phyloP scores from a whole-genome alignment of 106 monocot genomes.

The Dendrobium chrysotoxum region DNA sequence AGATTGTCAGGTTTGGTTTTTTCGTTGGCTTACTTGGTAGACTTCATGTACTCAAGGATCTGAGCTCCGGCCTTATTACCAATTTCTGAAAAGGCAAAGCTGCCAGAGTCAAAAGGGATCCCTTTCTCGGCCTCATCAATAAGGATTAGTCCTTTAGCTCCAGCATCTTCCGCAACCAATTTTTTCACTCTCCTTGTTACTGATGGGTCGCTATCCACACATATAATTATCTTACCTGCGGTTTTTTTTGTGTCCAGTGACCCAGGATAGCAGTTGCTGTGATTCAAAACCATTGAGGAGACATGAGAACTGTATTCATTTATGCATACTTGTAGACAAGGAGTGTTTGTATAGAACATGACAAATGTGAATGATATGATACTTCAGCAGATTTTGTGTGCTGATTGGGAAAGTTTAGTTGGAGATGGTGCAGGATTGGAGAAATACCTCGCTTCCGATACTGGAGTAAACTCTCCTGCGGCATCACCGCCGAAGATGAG shows the following conservation, averaged over 20 bases:
- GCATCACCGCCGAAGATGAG: conserved; percentile 67
- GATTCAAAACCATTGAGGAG: background rate
- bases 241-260: conserved; percentile 63
- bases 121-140: conserved; percentile 66
- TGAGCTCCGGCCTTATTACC: conserved; percentile 42
- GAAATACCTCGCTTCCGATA: conserved; percentile 74
- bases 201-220: conserved; percentile 62
- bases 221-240: conserved; percentile 73
- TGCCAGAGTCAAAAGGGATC: conserved; percentile 71
- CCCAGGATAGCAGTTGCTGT: conserved; percentile 95
- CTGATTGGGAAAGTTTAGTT: background rate
- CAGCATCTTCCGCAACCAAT: conserved; percentile 66
- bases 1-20: background rate
- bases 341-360: background rate
- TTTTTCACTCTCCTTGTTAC: conserved; percentile 71
- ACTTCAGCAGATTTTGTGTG: background rate
- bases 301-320: background rate
- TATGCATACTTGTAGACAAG: background rate
- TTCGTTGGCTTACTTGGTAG: conserved; percentile 52
- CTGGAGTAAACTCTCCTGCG: conserved; percentile 65
- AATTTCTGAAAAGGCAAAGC: conserved; percentile 79
- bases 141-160: conserved; percentile 68
- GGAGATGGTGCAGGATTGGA: background rate
- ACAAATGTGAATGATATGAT: background rate
- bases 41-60: conserved; percentile 77